A percentile compares a stretch with the other conserved stretches of the same genome.
Conservation (phyloP, 2,329 filamentous ascomycete genomes). For the Colletotrichum sp. region DNA sequence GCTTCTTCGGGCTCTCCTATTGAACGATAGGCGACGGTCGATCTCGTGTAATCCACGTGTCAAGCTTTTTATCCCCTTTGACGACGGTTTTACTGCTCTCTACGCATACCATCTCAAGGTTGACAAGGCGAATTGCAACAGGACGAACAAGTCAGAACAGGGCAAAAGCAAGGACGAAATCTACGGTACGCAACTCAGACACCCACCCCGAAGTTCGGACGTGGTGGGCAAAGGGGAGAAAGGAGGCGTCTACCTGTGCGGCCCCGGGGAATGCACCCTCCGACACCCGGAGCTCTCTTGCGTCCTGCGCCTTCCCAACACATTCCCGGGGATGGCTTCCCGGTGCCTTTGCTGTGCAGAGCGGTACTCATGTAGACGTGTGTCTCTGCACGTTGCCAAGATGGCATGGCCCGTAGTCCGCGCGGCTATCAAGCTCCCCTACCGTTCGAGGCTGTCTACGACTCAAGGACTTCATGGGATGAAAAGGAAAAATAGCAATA, state of each 20-base stretch:
- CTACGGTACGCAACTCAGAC: not conserved
- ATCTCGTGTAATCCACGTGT: not conserved
- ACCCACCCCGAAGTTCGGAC: not conserved
- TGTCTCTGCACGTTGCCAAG: not conserved
- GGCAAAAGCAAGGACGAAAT: not conserved
- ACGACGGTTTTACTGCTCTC: not conserved
- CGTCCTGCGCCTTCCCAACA: not conserved
- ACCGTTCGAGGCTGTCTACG: not conserved
- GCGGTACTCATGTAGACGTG: not conserved
- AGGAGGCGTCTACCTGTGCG: not conserved
- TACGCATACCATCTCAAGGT: not conserved
- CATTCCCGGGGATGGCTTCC: not conserved
- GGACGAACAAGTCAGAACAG: not conserved
- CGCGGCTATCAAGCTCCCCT: not conserved
- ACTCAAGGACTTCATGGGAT: not conserved
- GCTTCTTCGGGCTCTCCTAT: not conserved
- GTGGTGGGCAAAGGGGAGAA: not conserved
- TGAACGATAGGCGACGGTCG: not conserved
- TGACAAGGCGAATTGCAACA: not conserved
- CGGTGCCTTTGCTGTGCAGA: not conserved
- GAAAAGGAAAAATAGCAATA: not conserved
- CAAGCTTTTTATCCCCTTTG: not conserved
- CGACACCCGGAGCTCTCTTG: not conserved
- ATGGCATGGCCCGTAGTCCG: not conserved
- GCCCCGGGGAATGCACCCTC: not conserved